A percentile compares a stretch with the other conserved stretches of the same genome.
phyloP scores from a whole-genome alignment of 108 stramenopile species.

The Nitzschia sp. region DNA sequence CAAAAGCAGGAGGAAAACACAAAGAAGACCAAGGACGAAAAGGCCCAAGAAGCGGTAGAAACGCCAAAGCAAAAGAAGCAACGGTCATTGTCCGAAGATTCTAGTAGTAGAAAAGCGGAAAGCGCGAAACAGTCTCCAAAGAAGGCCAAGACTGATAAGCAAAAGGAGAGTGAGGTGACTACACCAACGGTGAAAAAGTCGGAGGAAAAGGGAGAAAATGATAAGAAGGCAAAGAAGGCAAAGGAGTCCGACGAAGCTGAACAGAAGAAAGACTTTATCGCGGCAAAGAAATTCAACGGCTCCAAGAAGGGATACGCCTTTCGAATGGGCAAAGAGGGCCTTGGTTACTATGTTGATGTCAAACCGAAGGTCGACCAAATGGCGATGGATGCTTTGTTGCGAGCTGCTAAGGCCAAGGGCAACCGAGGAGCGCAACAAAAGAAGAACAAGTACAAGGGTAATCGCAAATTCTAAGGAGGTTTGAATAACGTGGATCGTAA shows the following conservation, averaged over 20 bases:
- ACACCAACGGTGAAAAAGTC: background rate
- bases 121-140: conserved; percentile 31
- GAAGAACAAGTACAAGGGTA: conserved; percentile 29
- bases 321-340: conserved; percentile 59
- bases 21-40: conserved; percentile 25
- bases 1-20: conserved; percentile 49
- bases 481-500: too few relatives aligned
- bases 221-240: conserved; percentile 4
- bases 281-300: conserved; percentile 72
- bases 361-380: conserved; percentile 67
- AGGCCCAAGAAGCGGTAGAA: background rate
- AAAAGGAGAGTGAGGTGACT: conserved; percentile 5
- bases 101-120: conserved; percentile 51
- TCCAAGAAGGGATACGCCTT: conserved; percentile 82
- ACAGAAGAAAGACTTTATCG: conserved; percentile 43
- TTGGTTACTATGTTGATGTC: conserved; percentile 82
- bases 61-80: conserved; percentile 8
- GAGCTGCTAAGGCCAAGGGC: conserved; percentile 35
- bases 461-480: conserved; percentile 9
- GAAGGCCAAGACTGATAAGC: conserved; percentile 32
- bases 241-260: conserved; percentile 2
- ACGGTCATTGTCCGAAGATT: background rate
- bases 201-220: conserved; percentile 9
- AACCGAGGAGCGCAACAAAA: conserved; percentile 39
- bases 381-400: conserved; percentile 49